Base-by-base conservation (phyloP, 2,329 filamentous ascomycete genomes). In the Cladosporium velox region DNA sequence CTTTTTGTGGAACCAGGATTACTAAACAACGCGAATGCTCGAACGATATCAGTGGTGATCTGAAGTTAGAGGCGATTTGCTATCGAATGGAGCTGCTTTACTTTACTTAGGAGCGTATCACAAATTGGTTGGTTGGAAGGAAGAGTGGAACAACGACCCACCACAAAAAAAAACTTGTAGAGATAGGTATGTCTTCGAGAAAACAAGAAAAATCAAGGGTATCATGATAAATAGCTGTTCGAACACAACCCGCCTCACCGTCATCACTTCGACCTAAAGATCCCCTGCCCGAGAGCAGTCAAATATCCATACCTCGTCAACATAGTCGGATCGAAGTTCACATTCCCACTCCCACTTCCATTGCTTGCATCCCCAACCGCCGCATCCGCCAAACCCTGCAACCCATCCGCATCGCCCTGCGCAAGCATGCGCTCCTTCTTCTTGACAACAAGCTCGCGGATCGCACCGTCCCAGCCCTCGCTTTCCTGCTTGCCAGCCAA, bases 311-410 rank as follows among this genome's bases (percentile, higher is more conserved):
- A 78, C 65, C 77, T 70, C 44, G 77, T 78, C 66, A 79, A 69
- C 72, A 73, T 73, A 0, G 77, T 78, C 47, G 77, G 76, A 68
- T 79, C 77, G 63, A 77, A 78, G 12, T 66, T 64, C 62, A 44
- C 64, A 18, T 57, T 60, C 35, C 54, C 63, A 10, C 65, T 64
- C 64, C 44, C 64, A 24, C 47, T 60, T 8, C 55, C 55, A 32
- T 54, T 68, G 47, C 54, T 59, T 3, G 35, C 28, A 24, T 63
- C 70, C 18, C 66, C 70, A 49, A 75, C 74, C 15, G 74, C 76
- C 57, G 79, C 75, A 70, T 90, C 86, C 8, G 87, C 88, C 10
- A 90, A 78, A 67, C 85, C 86, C 75, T 90, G 87, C 59, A 90
- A 78, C 38, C 78, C 72, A 76, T 77, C 18, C 76, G 77, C 24